Conservation (phyloP, 257 asterid species). For the Apocynum venetum region DNA sequence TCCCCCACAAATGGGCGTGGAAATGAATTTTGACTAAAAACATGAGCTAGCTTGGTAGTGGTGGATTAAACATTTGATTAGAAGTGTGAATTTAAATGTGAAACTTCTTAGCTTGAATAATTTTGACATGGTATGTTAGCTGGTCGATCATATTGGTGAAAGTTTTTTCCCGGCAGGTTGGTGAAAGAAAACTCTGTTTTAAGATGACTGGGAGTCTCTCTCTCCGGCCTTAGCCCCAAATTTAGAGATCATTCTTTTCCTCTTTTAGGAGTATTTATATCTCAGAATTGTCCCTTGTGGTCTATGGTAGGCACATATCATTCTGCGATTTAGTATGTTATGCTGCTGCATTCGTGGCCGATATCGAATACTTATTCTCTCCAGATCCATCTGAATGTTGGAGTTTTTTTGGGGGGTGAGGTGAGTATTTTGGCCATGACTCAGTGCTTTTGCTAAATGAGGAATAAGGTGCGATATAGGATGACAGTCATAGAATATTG, state of each 20-base stretch:
- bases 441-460: too few relatives aligned
- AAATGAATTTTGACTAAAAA: constrained; percentile 67
- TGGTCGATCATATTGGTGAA: background rate
- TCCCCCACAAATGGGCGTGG: constrained; percentile 41
- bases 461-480: too few relatives aligned
- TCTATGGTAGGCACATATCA: background rate
- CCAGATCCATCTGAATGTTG: background rate
- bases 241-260: background rate
- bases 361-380: background rate
- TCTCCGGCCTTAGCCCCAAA: too few relatives aligned
- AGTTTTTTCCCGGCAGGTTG: background rate
- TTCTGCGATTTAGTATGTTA: too few relatives aligned
- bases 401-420: too few relatives aligned
- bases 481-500: too few relatives aligned
- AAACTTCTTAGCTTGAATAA: constrained; percentile 59
- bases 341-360: background rate
- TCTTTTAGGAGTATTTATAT: background rate
- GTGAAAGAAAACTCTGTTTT: background rate
- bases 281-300: background rate
- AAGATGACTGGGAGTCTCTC: too few relatives aligned
- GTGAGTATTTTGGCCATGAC: too few relatives aligned
- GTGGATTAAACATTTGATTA: constrained; percentile 42
- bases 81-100: constrained; percentile 42
- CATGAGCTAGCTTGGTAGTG: constrained; percentile 40
- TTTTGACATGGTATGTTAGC: constrained; percentile 20